Evolutionary conservation across 73 alveolate genomes (phyloP).

Genomic region (Diophrys sp.): DNA sequence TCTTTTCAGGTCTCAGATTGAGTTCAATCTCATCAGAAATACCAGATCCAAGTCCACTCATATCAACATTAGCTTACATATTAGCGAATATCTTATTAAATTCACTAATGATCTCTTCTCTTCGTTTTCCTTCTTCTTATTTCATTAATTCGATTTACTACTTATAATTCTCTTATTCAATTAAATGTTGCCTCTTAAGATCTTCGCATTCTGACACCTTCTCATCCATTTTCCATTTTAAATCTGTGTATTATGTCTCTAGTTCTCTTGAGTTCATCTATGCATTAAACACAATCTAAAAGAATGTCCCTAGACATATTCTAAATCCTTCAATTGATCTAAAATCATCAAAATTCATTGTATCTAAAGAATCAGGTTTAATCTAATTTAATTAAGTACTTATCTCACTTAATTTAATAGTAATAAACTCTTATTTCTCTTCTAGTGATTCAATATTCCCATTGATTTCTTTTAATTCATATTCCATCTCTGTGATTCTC

Average conservation of each 20-base stretch:
- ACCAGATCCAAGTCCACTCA: neutral
- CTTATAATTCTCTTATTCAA: neutral
- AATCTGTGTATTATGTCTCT: constrained; percentile 5
- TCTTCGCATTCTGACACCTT: neutral
- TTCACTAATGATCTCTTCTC: neutral
- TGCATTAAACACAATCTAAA: constrained; percentile 42
- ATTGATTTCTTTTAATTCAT: constrained; percentile 31
- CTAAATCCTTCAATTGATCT: constrained; percentile 46
- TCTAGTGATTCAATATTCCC: constrained; percentile 59
- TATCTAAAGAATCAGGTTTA: constrained; percentile 43
- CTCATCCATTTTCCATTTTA: neutral
- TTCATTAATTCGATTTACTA: neutral
- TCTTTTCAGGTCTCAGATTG: neutral
- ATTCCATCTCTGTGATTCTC: constrained; percentile 17
- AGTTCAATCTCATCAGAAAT: neutral
- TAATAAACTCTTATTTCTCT: constrained; percentile 49
- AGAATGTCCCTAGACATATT: constrained; percentile 54
- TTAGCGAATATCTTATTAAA: neutral
- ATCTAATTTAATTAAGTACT: constrained; percentile 18
- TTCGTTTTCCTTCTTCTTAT: neutral
- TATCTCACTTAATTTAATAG: constrained; percentile 23
- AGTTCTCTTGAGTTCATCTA: constrained; percentile 41
- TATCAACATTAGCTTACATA: neutral
- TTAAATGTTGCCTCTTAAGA: too few relatives aligned
- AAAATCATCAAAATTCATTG: constrained; percentile 34